These are phyloP conservation scores for Cryptosporidium bovis DNA, from an alignment of 169 alveolate genomes.

Conservation along the genomic window DNA sequence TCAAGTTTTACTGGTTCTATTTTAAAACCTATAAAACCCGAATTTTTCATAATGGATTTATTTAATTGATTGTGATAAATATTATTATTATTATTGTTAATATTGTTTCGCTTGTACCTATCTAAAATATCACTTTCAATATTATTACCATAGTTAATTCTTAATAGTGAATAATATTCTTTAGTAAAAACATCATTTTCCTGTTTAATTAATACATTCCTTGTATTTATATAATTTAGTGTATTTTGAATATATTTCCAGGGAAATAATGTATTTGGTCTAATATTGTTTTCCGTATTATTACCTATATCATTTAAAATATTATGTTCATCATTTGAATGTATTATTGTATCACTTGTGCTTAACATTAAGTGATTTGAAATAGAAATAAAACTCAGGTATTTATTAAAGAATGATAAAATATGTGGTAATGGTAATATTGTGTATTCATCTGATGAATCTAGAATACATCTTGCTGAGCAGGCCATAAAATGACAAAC, in stretches of 20 bases:
- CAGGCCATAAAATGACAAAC: constrained; percentile 81
- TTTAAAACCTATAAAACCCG: constrained; percentile 47
- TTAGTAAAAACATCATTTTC: constrained; percentile 2
- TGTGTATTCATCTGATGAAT: constrained; percentile 48
- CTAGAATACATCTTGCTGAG: constrained; percentile 64
- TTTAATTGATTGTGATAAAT: not conserved
- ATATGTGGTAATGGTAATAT: constrained; percentile 69
- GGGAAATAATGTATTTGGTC: constrained; percentile 65
- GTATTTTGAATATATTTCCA: constrained; percentile 70
- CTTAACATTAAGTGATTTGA: constrained; percentile 60
- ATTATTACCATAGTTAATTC: constrained; percentile 55
- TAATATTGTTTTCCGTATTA: constrained; percentile 2
- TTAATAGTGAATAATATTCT: constrained; percentile 28
- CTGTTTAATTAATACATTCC: constrained; percentile 6
- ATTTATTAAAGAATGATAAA: constrained; percentile 53
- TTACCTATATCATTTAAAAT: not conserved
- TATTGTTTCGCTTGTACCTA: not conserved
- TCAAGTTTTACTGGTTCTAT: constrained; percentile 16
- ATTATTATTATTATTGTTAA: not conserved
- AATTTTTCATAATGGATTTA: constrained; percentile 1
- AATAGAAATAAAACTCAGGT: constrained; percentile 44
- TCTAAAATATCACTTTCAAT: constrained; percentile 18
- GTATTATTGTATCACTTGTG: constrained; percentile 56
- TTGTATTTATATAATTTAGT: constrained; percentile 30
- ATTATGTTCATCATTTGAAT: constrained; percentile 9